These are phyloP conservation scores for Leishmania arabica DNA, from an alignment of 208 protist species.

Conservation along the genomic window DNA sequence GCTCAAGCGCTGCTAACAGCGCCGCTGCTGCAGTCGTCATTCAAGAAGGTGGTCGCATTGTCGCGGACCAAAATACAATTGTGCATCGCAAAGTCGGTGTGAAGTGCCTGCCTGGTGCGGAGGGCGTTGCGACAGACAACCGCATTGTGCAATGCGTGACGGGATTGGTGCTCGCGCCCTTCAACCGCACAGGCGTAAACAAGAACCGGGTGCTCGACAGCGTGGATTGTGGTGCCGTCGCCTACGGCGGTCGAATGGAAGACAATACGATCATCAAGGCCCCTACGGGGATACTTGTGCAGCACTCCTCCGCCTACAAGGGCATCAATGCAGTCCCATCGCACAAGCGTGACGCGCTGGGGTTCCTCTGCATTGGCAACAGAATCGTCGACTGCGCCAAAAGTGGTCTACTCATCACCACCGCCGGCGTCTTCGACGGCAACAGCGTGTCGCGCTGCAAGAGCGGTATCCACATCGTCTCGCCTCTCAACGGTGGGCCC, in stretches of 20 bases:
- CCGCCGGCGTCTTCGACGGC: conserved; percentile 51
- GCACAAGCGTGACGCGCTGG: conserved; percentile 39
- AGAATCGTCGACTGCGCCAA: conserved; percentile 50
- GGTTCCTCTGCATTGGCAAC: conserved; percentile 56
- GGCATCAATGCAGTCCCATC: conserved; percentile 57
- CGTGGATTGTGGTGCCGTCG: conserved; percentile 55
- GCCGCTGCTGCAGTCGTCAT: conserved; percentile 31
- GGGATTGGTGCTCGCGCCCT: conserved; percentile 52
- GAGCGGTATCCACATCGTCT: conserved; percentile 53
- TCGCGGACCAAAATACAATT: conserved; percentile 56
- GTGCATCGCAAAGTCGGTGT: conserved; percentile 43
- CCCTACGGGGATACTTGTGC: conserved; percentile 58
- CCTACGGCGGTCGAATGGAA: conserved; percentile 64
- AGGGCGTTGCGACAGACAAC: conserved; percentile 51
- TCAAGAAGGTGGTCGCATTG: conserved; percentile 52
- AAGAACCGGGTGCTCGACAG: conserved; percentile 59
- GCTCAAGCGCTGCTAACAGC: not conserved
- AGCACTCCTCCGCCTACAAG: conserved; percentile 55
- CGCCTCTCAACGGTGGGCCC: conserved; percentile 9
- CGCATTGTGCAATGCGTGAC: conserved; percentile 47
- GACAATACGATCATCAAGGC: conserved; percentile 65
- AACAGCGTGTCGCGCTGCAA: conserved; percentile 75
- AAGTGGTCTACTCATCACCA: conserved; percentile 62
- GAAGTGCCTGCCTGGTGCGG: conserved; percentile 42
- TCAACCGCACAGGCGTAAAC: conserved; percentile 48